phyloP scores from a whole-genome alignment of 2,329 filamentous ascomycete genomes.

The Phyllachora maydis region DNA sequence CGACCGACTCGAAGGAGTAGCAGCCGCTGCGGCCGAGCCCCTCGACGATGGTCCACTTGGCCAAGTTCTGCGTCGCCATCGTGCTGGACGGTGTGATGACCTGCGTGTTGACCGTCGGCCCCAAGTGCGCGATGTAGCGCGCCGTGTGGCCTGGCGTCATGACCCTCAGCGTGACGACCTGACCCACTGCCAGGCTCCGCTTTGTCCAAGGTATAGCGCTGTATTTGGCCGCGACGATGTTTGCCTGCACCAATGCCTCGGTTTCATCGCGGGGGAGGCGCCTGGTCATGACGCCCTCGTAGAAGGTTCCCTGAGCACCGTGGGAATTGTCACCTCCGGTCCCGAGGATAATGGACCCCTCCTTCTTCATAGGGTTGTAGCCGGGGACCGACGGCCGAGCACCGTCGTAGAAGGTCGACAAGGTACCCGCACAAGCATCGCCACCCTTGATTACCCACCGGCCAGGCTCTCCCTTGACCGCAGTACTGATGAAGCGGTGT shows the following conservation, averaged over 20 bases:
- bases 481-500: conserved; percentile 31
- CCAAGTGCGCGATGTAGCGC: conserved; percentile 1
- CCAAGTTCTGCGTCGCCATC: not conserved
- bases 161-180: not conserved
- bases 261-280: conserved; percentile 38
- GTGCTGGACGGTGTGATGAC: not conserved
- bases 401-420: conserved; percentile 39
- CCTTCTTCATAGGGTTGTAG: conserved; percentile 42
- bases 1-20: not conserved
- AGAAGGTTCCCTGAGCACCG: conserved; percentile 38
- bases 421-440: conserved; percentile 26
- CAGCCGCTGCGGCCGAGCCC: not conserved
- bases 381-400: conserved; percentile 24
- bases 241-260: conserved; percentile 34
- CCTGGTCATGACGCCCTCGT: conserved; percentile 42
- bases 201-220: conserved; percentile 22
- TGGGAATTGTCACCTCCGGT: conserved; percentile 44
- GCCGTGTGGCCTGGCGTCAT: not conserved
- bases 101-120: not conserved
- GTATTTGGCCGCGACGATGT: conserved; percentile 39
- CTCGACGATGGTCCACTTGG: not conserved
- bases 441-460: conserved; percentile 38
- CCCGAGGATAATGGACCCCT: conserved; percentile 44
- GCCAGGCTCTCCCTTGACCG: conserved; percentile 33
- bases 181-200: conserved; percentile 11